A percentile compares a stretch with the other conserved stretches of the same genome.
Conservation (phyloP, 2,329 filamentous ascomycete species). For the Westerdykella aurantiaca region DNA sequence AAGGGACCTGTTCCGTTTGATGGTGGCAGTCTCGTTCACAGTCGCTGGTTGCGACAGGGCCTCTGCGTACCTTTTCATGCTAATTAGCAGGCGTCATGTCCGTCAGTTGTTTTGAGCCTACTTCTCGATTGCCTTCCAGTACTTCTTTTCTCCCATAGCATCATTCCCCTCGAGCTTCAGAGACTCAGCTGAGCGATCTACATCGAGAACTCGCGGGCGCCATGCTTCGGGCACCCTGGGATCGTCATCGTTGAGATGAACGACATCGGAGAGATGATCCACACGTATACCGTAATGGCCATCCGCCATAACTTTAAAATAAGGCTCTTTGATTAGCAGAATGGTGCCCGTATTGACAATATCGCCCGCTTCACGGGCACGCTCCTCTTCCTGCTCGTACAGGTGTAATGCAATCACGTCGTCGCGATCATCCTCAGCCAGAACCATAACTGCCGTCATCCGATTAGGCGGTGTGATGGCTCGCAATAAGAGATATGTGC, state of each 20-base stretch:
- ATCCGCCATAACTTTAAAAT: constrained; percentile 40
- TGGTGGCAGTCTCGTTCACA: constrained; percentile 23
- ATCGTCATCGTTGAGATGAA: constrained; percentile 35
- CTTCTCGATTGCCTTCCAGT: constrained; percentile 13
- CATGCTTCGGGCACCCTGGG: constrained; percentile 39
- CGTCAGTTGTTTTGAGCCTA: constrained; percentile 2
- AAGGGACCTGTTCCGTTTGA: constrained; percentile 36
- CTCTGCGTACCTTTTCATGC: constrained; percentile 32
- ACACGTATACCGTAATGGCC: constrained; percentile 45
- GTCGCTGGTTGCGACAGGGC: constrained; percentile 31
- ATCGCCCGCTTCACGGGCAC: constrained; percentile 19
- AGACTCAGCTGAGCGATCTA: constrained; percentile 7
- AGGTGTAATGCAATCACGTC: constrained; percentile 7
- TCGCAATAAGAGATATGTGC: constrained; percentile 31
- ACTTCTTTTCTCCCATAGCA: constrained; percentile 6
- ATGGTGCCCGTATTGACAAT: constrained; percentile 31
- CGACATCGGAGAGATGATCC: constrained; percentile 50
- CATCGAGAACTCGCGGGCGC: constrained; percentile 12
- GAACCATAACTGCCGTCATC: constrained; percentile 20
- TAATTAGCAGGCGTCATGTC: constrained; percentile 2
- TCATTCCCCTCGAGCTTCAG: constrained; percentile 12
- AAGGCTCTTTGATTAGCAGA: constrained; percentile 51
- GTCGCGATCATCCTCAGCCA: constrained; percentile 7
- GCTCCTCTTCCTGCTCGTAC: constrained; percentile 32
- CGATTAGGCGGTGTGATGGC: constrained; percentile 20